Conservation (phyloP, 2,329 filamentous ascomycete species). For the Didymella keratinophila region DNA sequence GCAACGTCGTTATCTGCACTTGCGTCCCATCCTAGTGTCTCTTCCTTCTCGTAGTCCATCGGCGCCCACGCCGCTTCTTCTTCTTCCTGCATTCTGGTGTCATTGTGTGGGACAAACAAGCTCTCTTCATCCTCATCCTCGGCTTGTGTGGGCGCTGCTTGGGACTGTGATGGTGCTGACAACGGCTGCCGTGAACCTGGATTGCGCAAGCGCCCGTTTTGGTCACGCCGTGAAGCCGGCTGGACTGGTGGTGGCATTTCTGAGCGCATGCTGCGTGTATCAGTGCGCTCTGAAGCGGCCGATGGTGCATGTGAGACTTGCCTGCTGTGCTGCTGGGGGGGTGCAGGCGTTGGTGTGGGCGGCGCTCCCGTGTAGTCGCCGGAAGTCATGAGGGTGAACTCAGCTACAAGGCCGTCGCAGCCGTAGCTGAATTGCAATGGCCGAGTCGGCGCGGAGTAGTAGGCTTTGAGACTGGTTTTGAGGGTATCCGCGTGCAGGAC, state of each 20-base stretch:
- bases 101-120: slow-evolving; percentile 72
- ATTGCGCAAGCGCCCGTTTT: slow-evolving; percentile 37
- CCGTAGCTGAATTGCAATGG: slow-evolving; percentile 78
- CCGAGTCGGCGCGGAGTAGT: slow-evolving; percentile 74
- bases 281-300: slow-evolving; percentile 27
- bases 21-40: slow-evolving; percentile 77
- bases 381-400: slow-evolving; percentile 84
- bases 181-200: slow-evolving; percentile 40
- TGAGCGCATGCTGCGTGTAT: slow-evolving; percentile 35
- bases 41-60: slow-evolving; percentile 69
- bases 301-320: slow-evolving; percentile 42
- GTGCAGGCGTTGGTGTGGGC: slow-evolving; percentile 50
- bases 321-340: slow-evolving; percentile 49
- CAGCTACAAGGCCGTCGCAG: slow-evolving; percentile 72
- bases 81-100: slow-evolving; percentile 63
- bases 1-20: slow-evolving; percentile 61
- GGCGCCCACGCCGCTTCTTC: slow-evolving; percentile 76
- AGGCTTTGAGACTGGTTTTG: slow-evolving; percentile 70
- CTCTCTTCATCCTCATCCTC: slow-evolving; percentile 68
- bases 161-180: slow-evolving; percentile 12
- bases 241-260: slow-evolving; percentile 55
- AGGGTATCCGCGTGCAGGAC: slow-evolving; percentile 76
- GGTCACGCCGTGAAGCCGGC: slow-evolving; percentile 41
- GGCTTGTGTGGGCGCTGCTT: slow-evolving; percentile 24
- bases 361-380: slow-evolving; percentile 64